These are phyloP conservation scores for Butyriboletus loyo DNA, from an alignment of 768 basidiomycete species.

Conservation along the genomic window DNA sequence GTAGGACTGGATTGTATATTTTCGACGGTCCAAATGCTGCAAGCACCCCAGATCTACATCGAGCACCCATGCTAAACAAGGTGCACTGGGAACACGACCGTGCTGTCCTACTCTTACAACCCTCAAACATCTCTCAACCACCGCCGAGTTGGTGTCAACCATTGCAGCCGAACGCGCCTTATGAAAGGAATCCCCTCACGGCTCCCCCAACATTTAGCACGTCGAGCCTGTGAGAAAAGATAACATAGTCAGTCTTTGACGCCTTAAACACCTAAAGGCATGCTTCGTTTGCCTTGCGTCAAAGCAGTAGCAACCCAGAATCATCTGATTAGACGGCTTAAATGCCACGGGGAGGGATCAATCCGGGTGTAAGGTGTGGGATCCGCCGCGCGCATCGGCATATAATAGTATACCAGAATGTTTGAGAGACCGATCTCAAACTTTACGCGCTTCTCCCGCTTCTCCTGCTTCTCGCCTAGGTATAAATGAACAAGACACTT, in stretches of 20 bases:
- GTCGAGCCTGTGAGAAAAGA: slow-evolving; percentile 55
- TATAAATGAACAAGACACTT: slow-evolving; percentile 33
- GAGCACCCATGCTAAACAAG: neutral
- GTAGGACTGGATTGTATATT: neutral
- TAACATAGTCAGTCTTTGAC: slow-evolving; percentile 10
- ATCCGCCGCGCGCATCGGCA: neutral
- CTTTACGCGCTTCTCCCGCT: neutral
- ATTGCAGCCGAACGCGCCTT: neutral
- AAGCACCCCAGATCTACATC: neutral
- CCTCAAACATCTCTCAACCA: neutral
- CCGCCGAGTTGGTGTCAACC: neutral
- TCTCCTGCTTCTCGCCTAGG: neutral
- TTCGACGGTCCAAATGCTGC: neutral
- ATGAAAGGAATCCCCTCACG: slow-evolving; percentile 83
- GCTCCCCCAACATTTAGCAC: slow-evolving; percentile 89
- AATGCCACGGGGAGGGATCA: slow-evolving; percentile 1
- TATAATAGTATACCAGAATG: slow-evolving; percentile 4
- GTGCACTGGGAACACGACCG: neutral
- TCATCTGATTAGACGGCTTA: neutral
- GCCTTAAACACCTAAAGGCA: neutral
- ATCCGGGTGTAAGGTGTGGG: neutral
- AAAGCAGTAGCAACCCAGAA: neutral
- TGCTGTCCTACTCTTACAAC: neutral
- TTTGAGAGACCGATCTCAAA: neutral
- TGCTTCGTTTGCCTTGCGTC: neutral